Evolutionary conservation across 1,284 basidiomycete genomes (phyloP).

Genomic region (Ustilago nuda): DNA sequence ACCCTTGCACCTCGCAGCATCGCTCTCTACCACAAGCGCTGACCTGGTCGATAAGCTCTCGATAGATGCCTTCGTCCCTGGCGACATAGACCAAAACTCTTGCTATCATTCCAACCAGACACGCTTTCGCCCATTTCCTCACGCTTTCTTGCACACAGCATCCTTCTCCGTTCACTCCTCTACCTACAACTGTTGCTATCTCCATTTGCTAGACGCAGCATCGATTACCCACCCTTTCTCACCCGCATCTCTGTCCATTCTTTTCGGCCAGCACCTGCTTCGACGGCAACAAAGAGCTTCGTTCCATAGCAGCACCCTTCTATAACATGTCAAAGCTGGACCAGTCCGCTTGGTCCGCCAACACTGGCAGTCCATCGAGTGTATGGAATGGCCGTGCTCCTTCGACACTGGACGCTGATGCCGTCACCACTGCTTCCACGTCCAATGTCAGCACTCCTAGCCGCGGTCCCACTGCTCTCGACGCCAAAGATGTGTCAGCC

Average conservation of each 20-base stretch:
- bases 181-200: no score
- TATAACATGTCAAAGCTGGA: constrained; percentile 38
- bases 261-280: background rate
- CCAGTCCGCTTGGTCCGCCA: constrained; percentile 34
- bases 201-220: no score
- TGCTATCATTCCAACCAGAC: no score
- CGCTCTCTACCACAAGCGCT: no score
- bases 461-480: constrained; percentile 25
- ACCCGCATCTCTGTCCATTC: background rate
- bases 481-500: constrained; percentile 21
- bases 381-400: constrained; percentile 45
- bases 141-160: no score
- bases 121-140: no score
- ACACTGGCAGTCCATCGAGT: constrained; percentile 36
- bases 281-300: background rate
- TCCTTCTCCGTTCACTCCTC: no score
- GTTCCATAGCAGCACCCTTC: constrained; percentile 10
- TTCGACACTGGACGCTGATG: constrained; percentile 42
- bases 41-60: no score
- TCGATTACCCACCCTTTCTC: background rate
- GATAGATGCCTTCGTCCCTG: no score
- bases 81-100: no score
- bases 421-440: constrained; percentile 37
- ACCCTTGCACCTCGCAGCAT: no score
- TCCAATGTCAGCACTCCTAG: constrained; percentile 49